phyloP scores from a whole-genome alignment of 805 yeast genomes.

The Kodamaea restingae region DNA sequence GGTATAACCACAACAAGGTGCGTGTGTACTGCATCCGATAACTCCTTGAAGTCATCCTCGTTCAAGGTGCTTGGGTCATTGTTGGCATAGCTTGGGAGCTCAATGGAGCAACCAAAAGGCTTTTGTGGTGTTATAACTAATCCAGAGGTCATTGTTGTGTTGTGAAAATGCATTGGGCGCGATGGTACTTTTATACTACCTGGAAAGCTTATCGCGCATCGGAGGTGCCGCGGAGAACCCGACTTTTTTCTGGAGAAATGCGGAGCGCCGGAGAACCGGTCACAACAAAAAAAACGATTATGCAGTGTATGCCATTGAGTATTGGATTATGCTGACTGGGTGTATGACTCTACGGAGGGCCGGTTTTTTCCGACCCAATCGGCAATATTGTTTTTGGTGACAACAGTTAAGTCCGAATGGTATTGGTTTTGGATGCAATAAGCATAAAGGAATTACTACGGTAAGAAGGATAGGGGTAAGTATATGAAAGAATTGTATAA shows the following conservation, averaged over 20 bases:
- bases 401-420: background rate
- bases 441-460: too few relatives aligned
- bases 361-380: background rate
- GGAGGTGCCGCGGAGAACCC: conserved; percentile 4
- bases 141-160: conserved; percentile 7
- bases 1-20: conserved; percentile 75
- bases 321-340: too few relatives aligned
- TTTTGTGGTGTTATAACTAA: conserved; percentile 41
- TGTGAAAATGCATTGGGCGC: background rate
- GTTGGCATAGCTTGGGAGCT: conserved; percentile 57
- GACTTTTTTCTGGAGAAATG: background rate
- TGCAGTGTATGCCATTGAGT: too few relatives aligned
- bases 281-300: background rate
- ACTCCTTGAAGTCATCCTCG: conserved; percentile 58
- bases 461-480: too few relatives aligned
- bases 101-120: conserved; percentile 67
- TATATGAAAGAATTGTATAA: too few relatives aligned
- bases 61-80: conserved; percentile 68
- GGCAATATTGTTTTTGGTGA: background rate
- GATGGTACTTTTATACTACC: background rate
- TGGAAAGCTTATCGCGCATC: background rate
- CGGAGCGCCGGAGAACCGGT: conserved; percentile 2
- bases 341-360: too few relatives aligned
- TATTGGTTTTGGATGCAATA: too few relatives aligned
- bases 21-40: conserved; percentile 62